Evolutionary conservation across 768 basidiomycete species (phyloP), one percentile per base, ranked within the genome.

Genomic region (Naganishia onofrii): DNA sequence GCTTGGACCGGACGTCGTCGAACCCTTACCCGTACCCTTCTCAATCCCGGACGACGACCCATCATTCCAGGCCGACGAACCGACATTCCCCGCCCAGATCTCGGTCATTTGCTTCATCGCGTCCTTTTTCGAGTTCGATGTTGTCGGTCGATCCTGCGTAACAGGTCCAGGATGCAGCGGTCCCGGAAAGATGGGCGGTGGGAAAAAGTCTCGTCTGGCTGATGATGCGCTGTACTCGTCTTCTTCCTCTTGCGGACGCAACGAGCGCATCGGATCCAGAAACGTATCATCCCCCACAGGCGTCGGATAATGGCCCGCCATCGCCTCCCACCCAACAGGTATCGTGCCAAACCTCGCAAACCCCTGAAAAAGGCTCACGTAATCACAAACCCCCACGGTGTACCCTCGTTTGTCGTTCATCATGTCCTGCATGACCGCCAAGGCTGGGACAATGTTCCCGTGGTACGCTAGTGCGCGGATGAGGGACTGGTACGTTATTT

Each of bases 311-410:
- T 3, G 19, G 3, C 23, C 21, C n/a, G 13, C 12, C 48, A 53
- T 17, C 32, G 53, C 51, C 60, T 72, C 67, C 53, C 58, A 34
- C 21, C 51, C 71, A 10, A 68, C 48, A 29, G 56, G 57, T 13
- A 74, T 63, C 29, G 32, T 52, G 9, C 78, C 79, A 57, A 73
- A 74, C 48, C 69, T 38, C n/a, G 77, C 74, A 60, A 80, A 80
- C 1, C 76, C 79, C n/a, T 69, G 66, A 54, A 80, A 76, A 0
- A 80, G 71, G 1, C 74, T 64, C 1, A 73, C 53, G 53, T 76
- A 79, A 60, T 79, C 79, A 6, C 70, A 67, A 2, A 76, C 46
- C 21, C 42, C 46, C 3, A 78, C 78, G 4, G 71, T 64, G 42
- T 67, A 69, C 2, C 68, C 73, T 13, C 66, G 21, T n/a, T 31